phyloP scores from a whole-genome alignment of 176 grass and related monocot species.

The Avena insularis region DNA sequence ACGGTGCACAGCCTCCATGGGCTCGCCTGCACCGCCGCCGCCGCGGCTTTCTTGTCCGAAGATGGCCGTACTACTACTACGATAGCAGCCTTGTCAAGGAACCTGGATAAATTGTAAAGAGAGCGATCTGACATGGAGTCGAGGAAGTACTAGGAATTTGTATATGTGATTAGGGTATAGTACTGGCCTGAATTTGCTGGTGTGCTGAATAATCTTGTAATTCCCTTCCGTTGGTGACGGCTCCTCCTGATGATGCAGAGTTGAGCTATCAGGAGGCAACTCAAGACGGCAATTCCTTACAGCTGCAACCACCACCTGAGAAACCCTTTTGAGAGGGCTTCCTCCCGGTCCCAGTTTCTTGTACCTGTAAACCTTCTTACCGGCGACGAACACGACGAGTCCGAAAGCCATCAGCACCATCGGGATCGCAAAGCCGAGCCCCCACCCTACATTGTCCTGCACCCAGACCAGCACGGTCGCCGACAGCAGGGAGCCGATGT shows the following conservation, averaged over 20 bases:
- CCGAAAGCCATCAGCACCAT: not conserved
- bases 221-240: not conserved
- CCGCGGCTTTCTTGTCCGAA: not conserved
- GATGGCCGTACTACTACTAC: not conserved
- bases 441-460: constrained; percentile 1
- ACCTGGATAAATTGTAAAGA: not conserved
- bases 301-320: constrained; percentile 35
- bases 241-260: constrained; percentile 25
- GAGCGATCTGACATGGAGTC: not conserved
- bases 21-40: not conserved
- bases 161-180: not conserved
- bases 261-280: constrained; percentile 28
- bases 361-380: constrained; percentile 4
- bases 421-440: not conserved
- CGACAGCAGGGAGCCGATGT: constrained; percentile 7
- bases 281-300: constrained; percentile 32
- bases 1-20: constrained; percentile 53
- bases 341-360: not conserved
- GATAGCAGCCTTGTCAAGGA: constrained; percentile 54
- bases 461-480: not conserved
- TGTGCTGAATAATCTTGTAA: not conserved
- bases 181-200: not conserved
- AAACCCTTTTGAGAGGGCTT: not conserved
- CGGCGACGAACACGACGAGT: not conserved
- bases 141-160: not conserved